Evolutionary conservation across 768 basidiomycete species (phyloP).

Genomic region (Lenzites betulinus): DNA sequence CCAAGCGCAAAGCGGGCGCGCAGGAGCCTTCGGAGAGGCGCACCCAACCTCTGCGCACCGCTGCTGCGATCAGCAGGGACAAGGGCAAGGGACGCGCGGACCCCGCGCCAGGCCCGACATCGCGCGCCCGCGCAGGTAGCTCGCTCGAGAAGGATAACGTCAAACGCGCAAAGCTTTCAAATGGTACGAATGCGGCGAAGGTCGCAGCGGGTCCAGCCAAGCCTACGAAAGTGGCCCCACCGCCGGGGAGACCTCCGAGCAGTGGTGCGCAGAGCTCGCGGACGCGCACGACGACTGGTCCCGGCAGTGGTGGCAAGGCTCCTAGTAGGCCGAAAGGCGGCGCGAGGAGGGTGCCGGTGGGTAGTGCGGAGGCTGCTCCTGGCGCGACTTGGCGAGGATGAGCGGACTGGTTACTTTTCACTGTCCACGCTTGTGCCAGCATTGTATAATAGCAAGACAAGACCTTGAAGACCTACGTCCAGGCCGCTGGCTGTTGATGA

Average conservation of each 20-base stretch:
- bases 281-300: not conserved
- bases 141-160: slow-evolving; percentile 35
- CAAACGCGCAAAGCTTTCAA: slow-evolving; percentile 22
- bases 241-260: slow-evolving; percentile 8
- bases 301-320: not conserved
- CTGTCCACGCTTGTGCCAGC: no score
- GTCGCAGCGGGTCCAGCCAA: not conserved
- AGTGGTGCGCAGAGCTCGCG: not conserved
- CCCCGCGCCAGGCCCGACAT: slow-evolving; percentile 10
- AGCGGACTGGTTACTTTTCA: slow-evolving; percentile 2
- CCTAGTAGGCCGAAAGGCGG: slow-evolving; percentile 40
- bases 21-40: not conserved
- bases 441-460: no score
- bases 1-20: slow-evolving; percentile 7
- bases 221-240: slow-evolving; percentile 1
- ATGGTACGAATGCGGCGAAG: slow-evolving; percentile 1
- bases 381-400: slow-evolving; percentile 53
- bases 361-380: slow-evolving; percentile 63
- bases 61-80: slow-evolving; percentile 36
- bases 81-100: slow-evolving; percentile 42
- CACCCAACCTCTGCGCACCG: not conserved
- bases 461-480: no score
- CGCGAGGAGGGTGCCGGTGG: slow-evolving; percentile 66
- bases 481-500: no score
- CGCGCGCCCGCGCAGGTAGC: slow-evolving; percentile 17